Evolutionary conservation across 2,329 filamentous ascomycete genomes (phyloP).

Genomic region (Chrysoporthe austroafricana): DNA sequence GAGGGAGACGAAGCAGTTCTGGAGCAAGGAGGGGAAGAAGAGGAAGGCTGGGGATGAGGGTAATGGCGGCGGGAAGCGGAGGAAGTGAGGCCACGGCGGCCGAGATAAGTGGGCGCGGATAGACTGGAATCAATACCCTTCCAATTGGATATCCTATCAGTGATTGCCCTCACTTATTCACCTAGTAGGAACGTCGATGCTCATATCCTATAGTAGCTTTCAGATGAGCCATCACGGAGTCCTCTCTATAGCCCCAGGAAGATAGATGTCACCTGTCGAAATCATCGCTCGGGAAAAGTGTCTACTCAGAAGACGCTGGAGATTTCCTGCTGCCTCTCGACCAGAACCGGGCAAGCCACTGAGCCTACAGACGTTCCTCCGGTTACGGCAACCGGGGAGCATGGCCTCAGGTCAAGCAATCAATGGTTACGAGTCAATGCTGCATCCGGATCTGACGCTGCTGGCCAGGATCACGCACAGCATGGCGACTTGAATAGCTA

Average conservation of each 20-base stretch:
- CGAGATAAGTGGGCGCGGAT: not conserved
- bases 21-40: slow-evolving; percentile 85
- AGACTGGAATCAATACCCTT: slow-evolving; percentile 8
- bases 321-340: no score
- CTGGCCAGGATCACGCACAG: not conserved
- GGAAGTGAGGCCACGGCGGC: slow-evolving; percentile 32
- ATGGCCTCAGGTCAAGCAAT: no score
- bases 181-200: not conserved
- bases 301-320: no score
- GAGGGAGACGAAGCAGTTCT: slow-evolving; percentile 89
- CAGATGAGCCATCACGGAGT: not conserved
- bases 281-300: no score
- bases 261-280: no score
- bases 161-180: not conserved
- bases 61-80: slow-evolving; percentile 46
- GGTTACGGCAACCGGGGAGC: no score
- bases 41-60: slow-evolving; percentile 50
- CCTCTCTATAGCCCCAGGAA: no score
- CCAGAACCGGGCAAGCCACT: no score
- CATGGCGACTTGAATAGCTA: not conserved
- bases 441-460: no score
- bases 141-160: not conserved
- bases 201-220: no score
- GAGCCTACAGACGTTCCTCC: no score
- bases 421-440: no score